Evolutionary conservation across 768 basidiomycete genomes (phyloP), one percentile per base, ranked within the genome.

Genomic region (Russula virescens): DNA sequence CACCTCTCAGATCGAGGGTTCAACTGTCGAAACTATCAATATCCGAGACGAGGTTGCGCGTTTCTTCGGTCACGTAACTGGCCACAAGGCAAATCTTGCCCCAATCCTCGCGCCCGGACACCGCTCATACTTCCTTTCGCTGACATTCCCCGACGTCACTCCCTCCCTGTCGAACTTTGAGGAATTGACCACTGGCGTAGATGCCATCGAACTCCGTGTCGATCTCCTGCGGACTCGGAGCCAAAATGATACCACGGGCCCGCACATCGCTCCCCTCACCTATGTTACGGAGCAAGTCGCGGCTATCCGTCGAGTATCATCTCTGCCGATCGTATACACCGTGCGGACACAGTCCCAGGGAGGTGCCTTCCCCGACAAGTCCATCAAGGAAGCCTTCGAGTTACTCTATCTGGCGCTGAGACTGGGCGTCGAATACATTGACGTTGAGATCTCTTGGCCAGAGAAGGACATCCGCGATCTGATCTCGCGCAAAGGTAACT

Each of bases 161-260:
- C 82, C 83, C 5, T 87, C 88, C 0, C 77, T 94, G 46, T 73
- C 79, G 18, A 72, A 83, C 55, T 81, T 98, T 46, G 84, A 90
- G 23, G 83, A 88, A 48, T 73, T 99, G 62, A 83, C 83, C 0
- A 79, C 83, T 19, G 97, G 97, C 5, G 90, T 87, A 8, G 95
- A 98, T 69, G 96, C 94, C 0, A 75, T 98, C 62, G 97, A 99
- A 73, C 72, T 98, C n/a, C 86, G 96, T 11, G 94, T 94, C 13
- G 97, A 99, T 72, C 81, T 98, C 9, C 79, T 99, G 21, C 84
- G 83, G 18, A 69, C 83, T 70, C 68, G 75, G 0, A 76, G 78
- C 57, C 78, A 82, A 61, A 71, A 74, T 23, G 81, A 80, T 52
- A 71, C 75, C n/a, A 71, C 79, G 25, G 78, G 77, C 1, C 78